Conservation (phyloP, 352 stramenopile genomes). For the Pythium biforme region DNA sequence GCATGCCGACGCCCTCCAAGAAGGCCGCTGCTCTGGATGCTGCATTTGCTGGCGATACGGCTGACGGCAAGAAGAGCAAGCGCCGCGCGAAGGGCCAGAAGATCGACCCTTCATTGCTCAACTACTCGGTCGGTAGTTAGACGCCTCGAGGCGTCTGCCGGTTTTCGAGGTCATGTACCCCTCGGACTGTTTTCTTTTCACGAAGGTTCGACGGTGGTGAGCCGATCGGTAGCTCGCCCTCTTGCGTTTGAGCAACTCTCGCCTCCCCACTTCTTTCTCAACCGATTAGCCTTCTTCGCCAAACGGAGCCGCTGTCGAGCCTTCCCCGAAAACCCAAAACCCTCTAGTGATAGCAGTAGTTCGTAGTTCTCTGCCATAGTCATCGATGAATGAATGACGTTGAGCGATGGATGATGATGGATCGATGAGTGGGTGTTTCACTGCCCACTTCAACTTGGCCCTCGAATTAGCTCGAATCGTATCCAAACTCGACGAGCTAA, state of each 20-base stretch:
- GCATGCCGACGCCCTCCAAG: slow-evolving; percentile 29
- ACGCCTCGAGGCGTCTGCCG: too few relatives aligned
- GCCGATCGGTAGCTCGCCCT: slow-evolving; percentile 15
- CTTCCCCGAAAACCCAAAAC: not conserved
- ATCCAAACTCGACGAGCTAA: not conserved
- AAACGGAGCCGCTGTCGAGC: not conserved
- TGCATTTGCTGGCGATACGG: slow-evolving; percentile 24
- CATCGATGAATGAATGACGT: slow-evolving; percentile 2
- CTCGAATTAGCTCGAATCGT: not conserved
- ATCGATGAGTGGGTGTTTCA: not conserved
- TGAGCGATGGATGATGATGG: not conserved
- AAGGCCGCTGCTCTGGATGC: slow-evolving; percentile 35
- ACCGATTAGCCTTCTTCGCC: not conserved
- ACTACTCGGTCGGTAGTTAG: slow-evolving; percentile 61
- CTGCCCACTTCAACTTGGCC: slow-evolving; percentile 10
- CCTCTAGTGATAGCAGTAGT: slow-evolving; percentile 29
- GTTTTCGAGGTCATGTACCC: not conserved
- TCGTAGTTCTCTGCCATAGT: slow-evolving; percentile 3
- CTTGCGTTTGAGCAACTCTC: slow-evolving; percentile 2
- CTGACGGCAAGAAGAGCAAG: slow-evolving; percentile 59
- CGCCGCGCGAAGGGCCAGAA: slow-evolving; percentile 68
- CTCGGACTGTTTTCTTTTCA: not conserved
- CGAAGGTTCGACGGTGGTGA: not conserved
- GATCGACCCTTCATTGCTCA: slow-evolving; percentile 70
- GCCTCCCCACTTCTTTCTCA: not conserved